These are phyloP conservation scores for Leccinum variicolor DNA, from an alignment of 768 basidiomycete species.

Conservation along the genomic window DNA sequence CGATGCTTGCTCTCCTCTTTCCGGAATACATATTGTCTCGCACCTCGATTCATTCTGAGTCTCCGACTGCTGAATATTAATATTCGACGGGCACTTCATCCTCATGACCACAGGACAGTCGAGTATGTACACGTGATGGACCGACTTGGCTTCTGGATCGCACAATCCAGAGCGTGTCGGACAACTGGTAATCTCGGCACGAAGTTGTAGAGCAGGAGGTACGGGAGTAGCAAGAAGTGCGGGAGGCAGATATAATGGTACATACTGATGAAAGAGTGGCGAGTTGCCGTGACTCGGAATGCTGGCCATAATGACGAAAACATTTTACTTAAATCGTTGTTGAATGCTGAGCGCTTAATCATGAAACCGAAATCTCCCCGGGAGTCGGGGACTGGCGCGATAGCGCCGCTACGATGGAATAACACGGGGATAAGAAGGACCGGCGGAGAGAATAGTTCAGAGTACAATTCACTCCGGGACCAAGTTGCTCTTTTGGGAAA, in stretches of 20 bases:
- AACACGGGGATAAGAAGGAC: background rate
- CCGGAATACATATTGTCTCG: no score
- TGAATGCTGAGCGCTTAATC: no score
- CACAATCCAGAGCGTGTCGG: background rate
- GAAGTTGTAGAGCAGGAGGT: background rate
- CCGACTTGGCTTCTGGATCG: background rate
- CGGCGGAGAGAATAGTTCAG: background rate
- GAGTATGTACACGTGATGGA: background rate
- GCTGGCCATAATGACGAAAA: background rate
- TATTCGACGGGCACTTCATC: background rate
- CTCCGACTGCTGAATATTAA: no score
- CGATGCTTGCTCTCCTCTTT: no score
- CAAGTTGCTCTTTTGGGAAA: background rate
- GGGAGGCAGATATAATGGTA: background rate
- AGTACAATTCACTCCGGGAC: background rate
- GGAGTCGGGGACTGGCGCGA: no score
- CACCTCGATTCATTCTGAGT: no score
- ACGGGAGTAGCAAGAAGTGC: background rate
- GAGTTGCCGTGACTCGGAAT: background rate
- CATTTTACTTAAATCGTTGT: no score
- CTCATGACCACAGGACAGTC: background rate
- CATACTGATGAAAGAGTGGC: slow-evolving; percentile 1
- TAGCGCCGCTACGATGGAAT: no score
- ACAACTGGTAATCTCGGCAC: background rate
- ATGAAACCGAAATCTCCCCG: no score